phyloP scores from a whole-genome alignment of 192 early-diverging fungal genomes.

The Coemansia sp. region DNA sequence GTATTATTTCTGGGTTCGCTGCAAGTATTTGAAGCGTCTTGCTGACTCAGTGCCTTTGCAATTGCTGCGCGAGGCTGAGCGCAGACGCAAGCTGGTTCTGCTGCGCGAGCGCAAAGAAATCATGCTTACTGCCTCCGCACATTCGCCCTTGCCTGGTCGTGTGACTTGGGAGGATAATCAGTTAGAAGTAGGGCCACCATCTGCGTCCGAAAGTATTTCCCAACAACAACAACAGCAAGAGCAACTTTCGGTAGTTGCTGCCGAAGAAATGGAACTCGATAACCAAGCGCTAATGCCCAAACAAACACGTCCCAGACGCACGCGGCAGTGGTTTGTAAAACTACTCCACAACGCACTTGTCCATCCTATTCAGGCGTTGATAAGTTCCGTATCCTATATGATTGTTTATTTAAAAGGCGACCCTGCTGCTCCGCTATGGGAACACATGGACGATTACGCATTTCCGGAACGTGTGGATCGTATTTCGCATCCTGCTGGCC shows the following conservation, averaged over 20 bases:
- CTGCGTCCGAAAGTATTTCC: too few relatives aligned
- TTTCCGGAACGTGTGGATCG: slow-evolving; percentile 41
- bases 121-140: background rate
- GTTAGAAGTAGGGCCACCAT: too few relatives aligned
- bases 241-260: background rate
- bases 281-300: slow-evolving; percentile 19
- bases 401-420: slow-evolving; percentile 31
- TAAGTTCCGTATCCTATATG: slow-evolving; percentile 22
- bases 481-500: slow-evolving; percentile 25
- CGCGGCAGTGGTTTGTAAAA: slow-evolving; percentile 1
- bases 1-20: slow-evolving; percentile 48
- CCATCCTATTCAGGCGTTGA: slow-evolving; percentile 20
- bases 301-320: slow-evolving; percentile 3
- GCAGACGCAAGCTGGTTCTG: slow-evolving; percentile 23
- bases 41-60: slow-evolving; percentile 42
- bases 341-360: slow-evolving; percentile 5
- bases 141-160: background rate
- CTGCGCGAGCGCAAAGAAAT: slow-evolving; percentile 11
- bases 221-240: background rate
- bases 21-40: slow-evolving; percentile 20
- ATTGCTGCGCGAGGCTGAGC: slow-evolving; percentile 46
- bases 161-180: background rate
- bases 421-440: slow-evolving; percentile 39
- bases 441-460: slow-evolving; percentile 47
- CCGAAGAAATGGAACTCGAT: background rate